Conservation (phyloP, 768 basidiomycete species). For the Clitopilus hobsonii region DNA sequence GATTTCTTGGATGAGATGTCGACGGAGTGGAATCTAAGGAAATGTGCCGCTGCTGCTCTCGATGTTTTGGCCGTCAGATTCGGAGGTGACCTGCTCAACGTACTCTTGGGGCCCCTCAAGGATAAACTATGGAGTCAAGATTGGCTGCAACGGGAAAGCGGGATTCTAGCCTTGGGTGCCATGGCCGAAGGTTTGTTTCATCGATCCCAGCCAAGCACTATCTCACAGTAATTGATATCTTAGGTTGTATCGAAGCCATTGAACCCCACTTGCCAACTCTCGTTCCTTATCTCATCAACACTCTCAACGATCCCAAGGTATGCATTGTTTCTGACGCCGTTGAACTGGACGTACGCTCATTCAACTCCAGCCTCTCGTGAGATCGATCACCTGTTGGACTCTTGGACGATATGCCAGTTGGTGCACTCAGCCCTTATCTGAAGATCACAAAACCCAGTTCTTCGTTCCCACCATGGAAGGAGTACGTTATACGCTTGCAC, state of each 20-base stretch:
- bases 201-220: background rate
- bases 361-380: conserved; percentile 77
- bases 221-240: conserved; percentile 2
- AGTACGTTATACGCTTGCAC: conserved; percentile 35
- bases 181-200: conserved; percentile 87
- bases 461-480: conserved; percentile 99
- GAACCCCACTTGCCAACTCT: conserved; percentile 93
- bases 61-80: conserved; percentile 96
- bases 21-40: conserved; percentile 97
- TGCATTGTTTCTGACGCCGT: conserved; percentile 12
- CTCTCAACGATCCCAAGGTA: conserved; percentile 89
- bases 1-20: conserved; percentile 96
- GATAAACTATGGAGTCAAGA: conserved; percentile 89
- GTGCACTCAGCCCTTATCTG: conserved; percentile 82
- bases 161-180: conserved; percentile 92
- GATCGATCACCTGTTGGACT: conserved; percentile 99
- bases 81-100: conserved; percentile 81
- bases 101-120: conserved; percentile 85
- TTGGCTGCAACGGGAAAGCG: conserved; percentile 94
- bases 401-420: conserved; percentile 98
- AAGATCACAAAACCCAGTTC: conserved; percentile 84
- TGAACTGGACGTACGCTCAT: conserved; percentile 9
- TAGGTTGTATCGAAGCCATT: conserved; percentile 95
- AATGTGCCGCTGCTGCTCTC: conserved; percentile 95
- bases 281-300: conserved; percentile 88